Conservation (phyloP, 1,284 basidiomycete genomes). For the Trametes versicolor region DNA sequence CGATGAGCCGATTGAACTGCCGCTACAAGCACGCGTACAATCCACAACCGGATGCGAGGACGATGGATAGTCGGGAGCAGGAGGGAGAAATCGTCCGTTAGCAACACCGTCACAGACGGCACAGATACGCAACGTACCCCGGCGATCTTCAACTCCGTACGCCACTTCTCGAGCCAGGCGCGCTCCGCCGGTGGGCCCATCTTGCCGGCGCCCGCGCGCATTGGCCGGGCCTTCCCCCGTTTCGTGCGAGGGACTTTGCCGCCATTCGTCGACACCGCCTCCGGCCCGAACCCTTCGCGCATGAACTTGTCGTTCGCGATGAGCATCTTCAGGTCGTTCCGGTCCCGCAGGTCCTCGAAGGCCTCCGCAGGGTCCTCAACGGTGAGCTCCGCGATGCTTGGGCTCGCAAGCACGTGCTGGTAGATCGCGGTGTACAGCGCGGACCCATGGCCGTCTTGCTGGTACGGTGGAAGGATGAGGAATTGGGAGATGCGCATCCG, state of each 20-base stretch:
- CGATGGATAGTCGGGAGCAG: neutral
- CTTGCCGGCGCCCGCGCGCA: constrained; percentile 71
- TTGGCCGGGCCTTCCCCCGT: constrained; percentile 55
- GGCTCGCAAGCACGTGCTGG: constrained; percentile 73
- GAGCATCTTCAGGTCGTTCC: constrained; percentile 90
- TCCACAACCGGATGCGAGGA: constrained; percentile 16
- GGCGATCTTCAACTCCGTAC: constrained; percentile 89
- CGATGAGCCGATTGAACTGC: constrained; percentile 91
- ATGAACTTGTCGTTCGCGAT: constrained; percentile 71
- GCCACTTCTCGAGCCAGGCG: constrained; percentile 83
- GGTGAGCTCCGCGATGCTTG: constrained; percentile 87
- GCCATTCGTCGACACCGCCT: constrained; percentile 53
- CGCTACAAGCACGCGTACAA: constrained; percentile 59
- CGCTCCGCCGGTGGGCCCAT: constrained; percentile 82
- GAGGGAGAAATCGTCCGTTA: constrained; percentile 10
- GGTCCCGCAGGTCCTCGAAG: constrained; percentile 94
- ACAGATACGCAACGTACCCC: constrained; percentile 59
- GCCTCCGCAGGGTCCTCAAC: constrained; percentile 98
- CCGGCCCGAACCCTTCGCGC: constrained; percentile 66
- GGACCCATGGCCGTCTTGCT: constrained; percentile 90
- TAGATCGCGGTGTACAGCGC: constrained; percentile 91
- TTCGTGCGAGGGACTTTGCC: constrained; percentile 63
- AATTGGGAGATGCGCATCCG: constrained; percentile 94
- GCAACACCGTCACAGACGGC: neutral
- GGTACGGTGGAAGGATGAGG: constrained; percentile 92